Evolutionary conservation across 1,284 basidiomycete genomes (phyloP), one percentile per base, ranked within the genome.

Genomic region (Moesziomyces sp.): DNA sequence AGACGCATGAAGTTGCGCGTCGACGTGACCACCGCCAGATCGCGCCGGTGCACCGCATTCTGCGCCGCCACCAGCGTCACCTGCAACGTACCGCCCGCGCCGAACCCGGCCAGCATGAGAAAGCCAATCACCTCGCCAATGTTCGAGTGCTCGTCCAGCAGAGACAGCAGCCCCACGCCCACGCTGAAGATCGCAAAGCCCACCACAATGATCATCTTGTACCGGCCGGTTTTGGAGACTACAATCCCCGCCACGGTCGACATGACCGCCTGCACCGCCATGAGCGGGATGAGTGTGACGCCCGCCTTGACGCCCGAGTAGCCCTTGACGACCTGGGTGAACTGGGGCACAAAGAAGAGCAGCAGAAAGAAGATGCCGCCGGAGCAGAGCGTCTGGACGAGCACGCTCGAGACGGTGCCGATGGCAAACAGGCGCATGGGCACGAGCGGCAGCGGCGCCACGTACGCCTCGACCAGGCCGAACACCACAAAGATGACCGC

Each of bases 1-100:
- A 88, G 83, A 6, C 90, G 88, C 57, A 90, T 85, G 76, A 91
- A 91, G 76, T 91, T 91, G 34, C 90, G 87, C 52, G 89, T 87
- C 0, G 89, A 88, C 0, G 91, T 91, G 1, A 91, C 90, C 8
- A 91, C 90, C 1, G 89, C 89, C 88, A 91, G 89, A 64, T 91
- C 90, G 47, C 86, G 86, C 24, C 90, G 84, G 0, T 88, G 83
- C 1, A 91, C 91, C 23, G 89, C 90, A 0, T 90, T 89, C 77
- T 91, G 90, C 5, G 88, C 89, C 0, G 90, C 90, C 3, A 91
- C 88, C 0, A 89, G 61, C 8, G 52, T 69, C 51, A 51, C 68
- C 55, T 84, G 82, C 0, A 85, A 69, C 0, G 84, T 83, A 76
- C 88, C 87, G 2, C 91, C 91, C 14, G 90, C 89, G 1, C 92